Base-by-base conservation (phyloP, 179 eudicot genomes). In the Silene vulgaris region DNA sequence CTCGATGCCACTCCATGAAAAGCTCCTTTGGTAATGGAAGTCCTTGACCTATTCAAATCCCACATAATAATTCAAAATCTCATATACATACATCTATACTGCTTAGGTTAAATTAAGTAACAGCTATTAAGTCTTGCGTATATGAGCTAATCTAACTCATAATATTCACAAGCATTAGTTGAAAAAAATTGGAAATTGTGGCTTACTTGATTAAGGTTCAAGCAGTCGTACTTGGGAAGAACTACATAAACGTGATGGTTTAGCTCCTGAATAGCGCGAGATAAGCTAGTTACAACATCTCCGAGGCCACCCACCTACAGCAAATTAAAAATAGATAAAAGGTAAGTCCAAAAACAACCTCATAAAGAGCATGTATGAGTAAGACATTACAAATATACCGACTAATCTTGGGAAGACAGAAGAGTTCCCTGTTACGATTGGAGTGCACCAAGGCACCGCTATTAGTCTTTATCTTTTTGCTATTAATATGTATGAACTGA, bases 221-320 rank as follows among this genome's bases (percentile, higher is more conserved):
- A 37, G 82, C 98, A 93, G 75, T 96, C 92, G 75, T 93, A 96
- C 87, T 93, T 96, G 45, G 99, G 99, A 75, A 96, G 86, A 79
- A 96, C 79, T 63, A 96, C 84, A 69, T 96, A 90, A 64, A 96
- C 95, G 81, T 84, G 89, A 78, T 96, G 99, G 83, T 91, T 91
- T 68, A 96, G 77, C 72, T 96, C 99, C 88, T 96, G 96, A 81
- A 96, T 89, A 76, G 99, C 99, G 76, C 98, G 97, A 43, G 99
- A 96, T 79, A 96, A 92, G 85, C 98, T 93, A 72, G 99, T 93
- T 35, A 96, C 99, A 76, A 96, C 97, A 80, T 96, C 99, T 78
- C 99, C 99, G 76, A 96, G 98, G 72, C 99, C 99, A 79, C 99
- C 99, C 66, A 96, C 99, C 99, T 96, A 86, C 73, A 86, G 75